These are phyloP conservation scores for Trichophyton equinum DNA, from an alignment of 2,329 filamentous ascomycete species.

Conservation along the genomic window DNA sequence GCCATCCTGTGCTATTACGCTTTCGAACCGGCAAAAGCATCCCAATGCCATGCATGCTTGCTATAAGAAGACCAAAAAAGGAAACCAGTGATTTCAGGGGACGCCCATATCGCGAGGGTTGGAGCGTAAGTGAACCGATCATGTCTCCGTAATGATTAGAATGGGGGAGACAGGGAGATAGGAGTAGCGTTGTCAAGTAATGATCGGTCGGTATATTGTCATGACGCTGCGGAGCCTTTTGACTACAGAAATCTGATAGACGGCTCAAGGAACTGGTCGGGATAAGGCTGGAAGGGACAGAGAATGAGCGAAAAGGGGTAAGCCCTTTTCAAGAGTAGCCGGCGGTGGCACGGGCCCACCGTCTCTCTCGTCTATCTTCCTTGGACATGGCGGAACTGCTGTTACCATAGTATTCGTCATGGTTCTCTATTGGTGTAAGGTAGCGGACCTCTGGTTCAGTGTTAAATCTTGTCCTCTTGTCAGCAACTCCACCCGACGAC, in stretches of 20 bases:
- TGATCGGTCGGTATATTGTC: not conserved
- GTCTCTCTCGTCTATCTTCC: conserved; percentile 36
- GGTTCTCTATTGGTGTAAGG: conserved; percentile 38
- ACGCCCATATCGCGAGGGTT: not conserved
- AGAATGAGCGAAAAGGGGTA: not conserved
- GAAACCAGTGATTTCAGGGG: not conserved
- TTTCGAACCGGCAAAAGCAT: not conserved
- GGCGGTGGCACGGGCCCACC: conserved; percentile 23
- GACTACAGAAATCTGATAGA: not conserved
- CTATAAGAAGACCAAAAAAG: not conserved
- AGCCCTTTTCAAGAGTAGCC: not conserved
- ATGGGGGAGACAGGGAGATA: too few species aligned
- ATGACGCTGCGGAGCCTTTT: not conserved
- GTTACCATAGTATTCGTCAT: conserved; percentile 38
- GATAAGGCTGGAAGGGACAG: not conserved
- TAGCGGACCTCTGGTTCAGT: conserved; percentile 35
- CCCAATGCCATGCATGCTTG: not conserved
- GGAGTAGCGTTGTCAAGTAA: not conserved
- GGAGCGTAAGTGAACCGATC: not conserved
- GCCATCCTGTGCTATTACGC: not conserved
- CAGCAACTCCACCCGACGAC: conserved; percentile 10
- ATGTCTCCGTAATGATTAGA: too few species aligned
- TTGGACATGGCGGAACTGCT: conserved; percentile 28
- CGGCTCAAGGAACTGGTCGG: not conserved
- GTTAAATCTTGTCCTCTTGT: conserved; percentile 33